Evolutionary conservation across 176 grass and related monocot species (phyloP).

Genomic region (Eleusine coracana): DNA sequence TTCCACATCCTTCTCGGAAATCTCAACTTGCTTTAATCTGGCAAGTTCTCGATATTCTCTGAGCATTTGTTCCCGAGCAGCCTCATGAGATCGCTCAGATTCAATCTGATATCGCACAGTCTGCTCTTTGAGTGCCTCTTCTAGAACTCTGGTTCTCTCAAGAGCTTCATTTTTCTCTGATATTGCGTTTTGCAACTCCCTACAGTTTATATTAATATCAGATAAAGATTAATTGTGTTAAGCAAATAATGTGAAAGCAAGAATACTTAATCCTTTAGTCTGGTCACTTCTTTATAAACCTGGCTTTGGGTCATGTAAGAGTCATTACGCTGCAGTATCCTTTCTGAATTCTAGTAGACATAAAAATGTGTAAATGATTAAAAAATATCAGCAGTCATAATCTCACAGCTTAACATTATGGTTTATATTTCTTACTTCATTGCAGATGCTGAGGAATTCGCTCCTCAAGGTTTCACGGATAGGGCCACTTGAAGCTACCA

Average conservation of each 20-base stretch:
- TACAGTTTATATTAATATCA: neutral
- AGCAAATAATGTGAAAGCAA: neutral
- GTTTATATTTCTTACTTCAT: neutral
- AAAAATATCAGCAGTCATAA: neutral
- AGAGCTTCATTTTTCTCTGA: conserved; percentile 5
- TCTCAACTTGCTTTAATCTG: conserved; percentile 4
- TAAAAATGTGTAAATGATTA: neutral
- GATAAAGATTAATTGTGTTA: neutral
- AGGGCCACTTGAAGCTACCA: too few species aligned
- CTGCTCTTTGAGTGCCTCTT: conserved; percentile 1
- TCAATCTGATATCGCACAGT: neutral
- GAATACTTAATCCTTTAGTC: conserved; percentile 12
- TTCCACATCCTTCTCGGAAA: neutral
- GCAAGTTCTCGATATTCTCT: neutral
- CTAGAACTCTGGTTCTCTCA: neutral
- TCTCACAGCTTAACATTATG: neutral
- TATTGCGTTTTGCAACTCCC: conserved; percentile 6
- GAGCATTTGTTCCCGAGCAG: neutral
- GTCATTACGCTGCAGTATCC: neutral
- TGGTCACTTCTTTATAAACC: neutral
- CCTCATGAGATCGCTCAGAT: neutral
- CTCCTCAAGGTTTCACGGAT: neutral
- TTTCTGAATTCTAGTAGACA: neutral
- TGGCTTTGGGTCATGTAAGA: neutral
- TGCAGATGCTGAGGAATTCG: neutral